phyloP scores from a whole-genome alignment of 2,329 filamentous ascomycete species.

The Volutella citrinella region DNA sequence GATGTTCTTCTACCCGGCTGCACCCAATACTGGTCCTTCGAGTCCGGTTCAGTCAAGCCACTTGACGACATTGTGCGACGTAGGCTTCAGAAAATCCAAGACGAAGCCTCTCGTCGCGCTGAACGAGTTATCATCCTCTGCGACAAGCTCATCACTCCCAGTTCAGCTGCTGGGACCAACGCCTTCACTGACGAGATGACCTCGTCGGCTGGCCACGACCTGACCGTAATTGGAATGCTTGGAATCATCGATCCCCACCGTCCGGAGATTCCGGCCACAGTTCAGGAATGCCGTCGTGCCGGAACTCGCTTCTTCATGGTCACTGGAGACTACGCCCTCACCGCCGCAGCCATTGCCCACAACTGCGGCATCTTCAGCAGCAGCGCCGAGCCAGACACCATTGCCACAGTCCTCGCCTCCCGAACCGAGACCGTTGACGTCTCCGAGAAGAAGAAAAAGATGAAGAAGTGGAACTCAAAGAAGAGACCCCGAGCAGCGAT shows the following conservation, averaged over 20 bases:
- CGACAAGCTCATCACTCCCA: slow-evolving; percentile 32
- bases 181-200: slow-evolving; percentile 49
- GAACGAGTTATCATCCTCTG: slow-evolving; percentile 43
- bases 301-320: slow-evolving; percentile 47
- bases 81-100: slow-evolving; percentile 35
- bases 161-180: slow-evolving; percentile 35
- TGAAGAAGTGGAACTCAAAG: slow-evolving; percentile 2
- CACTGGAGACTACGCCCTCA: slow-evolving; percentile 49
- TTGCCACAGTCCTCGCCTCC: slow-evolving; percentile 21
- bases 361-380: slow-evolving; percentile 62
- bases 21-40: slow-evolving; percentile 33
- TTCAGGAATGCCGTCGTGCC: slow-evolving; percentile 40
- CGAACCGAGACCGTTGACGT: not conserved
- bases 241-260: slow-evolving; percentile 48
- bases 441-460: slow-evolving; percentile 9
- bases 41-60: slow-evolving; percentile 28
- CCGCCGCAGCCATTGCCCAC: slow-evolving; percentile 62
- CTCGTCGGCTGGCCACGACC: slow-evolving; percentile 34
- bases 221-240: slow-evolving; percentile 50
- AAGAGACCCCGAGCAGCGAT: slow-evolving; percentile 13
- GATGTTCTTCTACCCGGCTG: slow-evolving; percentile 44
- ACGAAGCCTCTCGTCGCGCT: slow-evolving; percentile 38
- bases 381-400: slow-evolving; percentile 40
- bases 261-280: slow-evolving; percentile 39
- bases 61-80: slow-evolving; percentile 31